Evolutionary conservation across 2,329 filamentous ascomycete species (phyloP).

Genomic region (Colletotrichum filicis): DNA sequence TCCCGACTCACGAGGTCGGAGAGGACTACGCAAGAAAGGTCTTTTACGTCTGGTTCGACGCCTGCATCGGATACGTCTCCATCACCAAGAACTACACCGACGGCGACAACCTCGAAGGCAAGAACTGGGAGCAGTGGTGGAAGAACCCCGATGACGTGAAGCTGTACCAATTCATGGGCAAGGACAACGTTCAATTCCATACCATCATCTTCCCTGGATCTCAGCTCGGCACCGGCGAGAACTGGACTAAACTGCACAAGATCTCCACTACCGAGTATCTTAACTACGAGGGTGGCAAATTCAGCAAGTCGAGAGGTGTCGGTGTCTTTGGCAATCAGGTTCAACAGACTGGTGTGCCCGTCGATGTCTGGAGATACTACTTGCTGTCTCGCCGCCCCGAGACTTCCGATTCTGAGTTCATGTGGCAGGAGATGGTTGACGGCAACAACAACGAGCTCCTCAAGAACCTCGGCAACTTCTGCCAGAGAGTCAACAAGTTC

Average conservation of each 20-base stretch:
- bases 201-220: constrained; percentile 91
- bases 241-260: constrained; percentile 91
- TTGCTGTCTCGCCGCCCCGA: constrained; percentile 88
- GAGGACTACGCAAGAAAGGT: constrained; percentile 73
- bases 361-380: constrained; percentile 95
- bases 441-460: constrained; percentile 91
- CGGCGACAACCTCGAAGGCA: constrained; percentile 53
- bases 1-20: constrained; percentile 59
- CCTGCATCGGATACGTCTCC: constrained; percentile 76
- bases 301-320: constrained; percentile 89
- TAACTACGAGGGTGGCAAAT: constrained; percentile 91
- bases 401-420: constrained; percentile 87
- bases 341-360: constrained; percentile 83
- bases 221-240: constrained; percentile 84
- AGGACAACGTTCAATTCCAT: constrained; percentile 76
- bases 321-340: constrained; percentile 94
- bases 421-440: constrained; percentile 85
- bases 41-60: constrained; percentile 74
- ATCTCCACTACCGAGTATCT: constrained; percentile 89
- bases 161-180: constrained; percentile 96
- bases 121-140: constrained; percentile 96
- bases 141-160: constrained; percentile 87
- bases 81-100: constrained; percentile 91
- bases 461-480: constrained; percentile 80
- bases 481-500: constrained; percentile 78